A percentile compares a stretch with the other conserved stretches of the same genome.
Evolutionary conservation across 495 filamentous ascomycete genomes (phyloP).

Genomic region (Clavariopsis aquatica): DNA sequence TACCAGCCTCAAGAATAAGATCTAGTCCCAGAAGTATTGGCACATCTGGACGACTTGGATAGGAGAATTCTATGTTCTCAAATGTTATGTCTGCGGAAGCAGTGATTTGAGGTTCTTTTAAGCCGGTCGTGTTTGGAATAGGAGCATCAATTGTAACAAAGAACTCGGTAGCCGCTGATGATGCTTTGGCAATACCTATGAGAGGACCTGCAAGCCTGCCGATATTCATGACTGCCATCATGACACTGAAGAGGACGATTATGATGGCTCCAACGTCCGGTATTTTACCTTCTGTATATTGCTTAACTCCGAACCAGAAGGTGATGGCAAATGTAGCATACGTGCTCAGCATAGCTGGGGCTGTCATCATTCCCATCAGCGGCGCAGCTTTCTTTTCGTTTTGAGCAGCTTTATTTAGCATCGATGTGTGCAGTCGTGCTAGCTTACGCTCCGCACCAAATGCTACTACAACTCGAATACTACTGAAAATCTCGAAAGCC

Average conservation of each 20-base stretch:
- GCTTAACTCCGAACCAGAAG: slow-evolving; percentile 43
- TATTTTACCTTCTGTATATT: slow-evolving; percentile 26
- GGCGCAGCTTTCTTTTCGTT: slow-evolving; percentile 57
- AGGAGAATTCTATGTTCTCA: slow-evolving; percentile 1
- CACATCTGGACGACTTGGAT: slow-evolving; percentile 67
- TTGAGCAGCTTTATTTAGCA: slow-evolving; percentile 44
- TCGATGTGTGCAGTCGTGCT: background rate
- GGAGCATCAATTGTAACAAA: slow-evolving; percentile 3
- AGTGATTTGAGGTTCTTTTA: background rate
- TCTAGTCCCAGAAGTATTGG: slow-evolving; percentile 79
- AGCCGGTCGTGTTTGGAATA: background rate
- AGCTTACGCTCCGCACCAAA: slow-evolving; percentile 13
- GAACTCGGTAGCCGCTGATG: background rate
- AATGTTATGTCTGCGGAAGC: background rate
- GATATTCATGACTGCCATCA: too few species aligned
- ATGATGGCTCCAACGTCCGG: background rate
- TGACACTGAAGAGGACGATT: too few species aligned
- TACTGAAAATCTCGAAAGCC: background rate
- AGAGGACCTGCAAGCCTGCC: too few species aligned
- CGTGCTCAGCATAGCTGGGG: slow-evolving; percentile 35
- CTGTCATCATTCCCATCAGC: slow-evolving; percentile 47
- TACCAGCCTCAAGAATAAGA: slow-evolving; percentile 78
- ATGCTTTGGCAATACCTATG: too few species aligned
- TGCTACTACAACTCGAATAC: slow-evolving; percentile 7
- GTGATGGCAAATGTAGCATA: slow-evolving; percentile 40